A percentile compares a stretch with the other conserved stretches of the same genome.
These are phyloP conservation scores for Aspergillus funiculosus DNA, from an alignment of 495 filamentous ascomycete genomes.

Conservation along the genomic window DNA sequence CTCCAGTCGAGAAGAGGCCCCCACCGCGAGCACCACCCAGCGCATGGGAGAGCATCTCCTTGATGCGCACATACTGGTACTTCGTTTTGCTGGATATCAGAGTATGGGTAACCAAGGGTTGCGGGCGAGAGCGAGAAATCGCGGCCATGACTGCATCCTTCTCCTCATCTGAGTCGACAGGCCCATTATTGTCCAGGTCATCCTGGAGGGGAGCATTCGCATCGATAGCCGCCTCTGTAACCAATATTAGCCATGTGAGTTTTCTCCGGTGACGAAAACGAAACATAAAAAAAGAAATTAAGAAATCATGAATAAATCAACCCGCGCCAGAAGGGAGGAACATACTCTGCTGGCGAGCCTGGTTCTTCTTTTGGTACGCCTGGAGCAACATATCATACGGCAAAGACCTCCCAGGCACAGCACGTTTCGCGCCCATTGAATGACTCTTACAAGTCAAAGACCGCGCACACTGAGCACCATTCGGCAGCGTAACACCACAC, in stretches of 20 bases:
- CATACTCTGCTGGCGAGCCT: slow-evolving; percentile 91
- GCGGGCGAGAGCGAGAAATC: slow-evolving; percentile 66
- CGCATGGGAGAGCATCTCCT: slow-evolving; percentile 80
- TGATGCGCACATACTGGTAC: slow-evolving; percentile 79
- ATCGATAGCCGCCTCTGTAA: slow-evolving; percentile 80
- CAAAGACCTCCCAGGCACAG: slow-evolving; percentile 80
- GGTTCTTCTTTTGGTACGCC: slow-evolving; percentile 98
- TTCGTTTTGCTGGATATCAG: slow-evolving; percentile 61
- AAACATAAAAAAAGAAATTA: neutral
- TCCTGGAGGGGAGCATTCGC: slow-evolving; percentile 89
- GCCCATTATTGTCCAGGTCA: slow-evolving; percentile 65
- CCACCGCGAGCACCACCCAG: slow-evolving; percentile 46
- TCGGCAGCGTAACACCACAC: slow-evolving; percentile 82
- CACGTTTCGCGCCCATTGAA: slow-evolving; percentile 90
- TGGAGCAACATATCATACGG: slow-evolving; percentile 93
- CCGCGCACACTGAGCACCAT: slow-evolving; percentile 82
- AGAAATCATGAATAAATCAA: no score
- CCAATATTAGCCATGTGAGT: slow-evolving; percentile 10
- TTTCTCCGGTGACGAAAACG: no score
- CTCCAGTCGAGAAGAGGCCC: slow-evolving; percentile 41
- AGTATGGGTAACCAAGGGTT: slow-evolving; percentile 63
- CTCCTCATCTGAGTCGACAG: slow-evolving; percentile 92
- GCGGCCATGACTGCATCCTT: slow-evolving; percentile 81
- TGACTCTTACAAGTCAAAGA: slow-evolving; percentile 96
- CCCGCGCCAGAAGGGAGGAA: slow-evolving; percentile 10